Percentiles rank a stretch among this genome's conserved stretches.
Evolutionary conservation across 2,329 filamentous ascomycete species (phyloP).

Genomic region (Hypoxylon sp.): DNA sequence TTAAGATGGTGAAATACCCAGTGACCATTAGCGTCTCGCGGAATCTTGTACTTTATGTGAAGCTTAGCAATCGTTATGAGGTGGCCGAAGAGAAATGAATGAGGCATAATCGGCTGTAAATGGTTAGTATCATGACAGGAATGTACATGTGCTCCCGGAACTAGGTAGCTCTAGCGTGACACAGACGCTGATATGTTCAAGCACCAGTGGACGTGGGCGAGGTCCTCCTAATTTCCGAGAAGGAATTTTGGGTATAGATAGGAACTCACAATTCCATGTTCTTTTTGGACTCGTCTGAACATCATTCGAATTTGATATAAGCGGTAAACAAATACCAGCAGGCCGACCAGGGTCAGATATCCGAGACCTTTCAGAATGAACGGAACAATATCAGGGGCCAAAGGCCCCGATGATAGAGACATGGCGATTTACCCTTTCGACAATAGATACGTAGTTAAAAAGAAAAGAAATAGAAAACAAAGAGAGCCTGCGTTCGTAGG

Average conservation of each 20-base stretch:
- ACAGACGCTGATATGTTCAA: background rate
- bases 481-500: background rate
- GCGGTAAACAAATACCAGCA: constrained; percentile 49
- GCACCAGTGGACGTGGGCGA: background rate
- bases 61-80: constrained; percentile 49
- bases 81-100: constrained; percentile 56
- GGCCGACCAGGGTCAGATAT: constrained; percentile 33
- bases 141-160: background rate
- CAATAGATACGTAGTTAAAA: background rate
- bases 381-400: constrained; percentile 18
- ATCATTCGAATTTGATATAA: constrained; percentile 50
- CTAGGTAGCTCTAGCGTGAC: background rate
- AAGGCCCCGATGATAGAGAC: constrained; percentile 16
- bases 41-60: constrained; percentile 49
- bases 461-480: background rate
- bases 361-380: constrained; percentile 35
- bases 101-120: constrained; percentile 54
- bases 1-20: constrained; percentile 47
- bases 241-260: background rate
- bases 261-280: constrained; percentile 52
- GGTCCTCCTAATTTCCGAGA: background rate
- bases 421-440: constrained; percentile 14
- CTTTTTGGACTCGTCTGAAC: constrained; percentile 46
- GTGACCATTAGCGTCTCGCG: constrained; percentile 50
- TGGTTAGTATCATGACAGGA: constrained; percentile 23